Conservation (phyloP, 78 protist species). For the Guillardia theta region DNA sequence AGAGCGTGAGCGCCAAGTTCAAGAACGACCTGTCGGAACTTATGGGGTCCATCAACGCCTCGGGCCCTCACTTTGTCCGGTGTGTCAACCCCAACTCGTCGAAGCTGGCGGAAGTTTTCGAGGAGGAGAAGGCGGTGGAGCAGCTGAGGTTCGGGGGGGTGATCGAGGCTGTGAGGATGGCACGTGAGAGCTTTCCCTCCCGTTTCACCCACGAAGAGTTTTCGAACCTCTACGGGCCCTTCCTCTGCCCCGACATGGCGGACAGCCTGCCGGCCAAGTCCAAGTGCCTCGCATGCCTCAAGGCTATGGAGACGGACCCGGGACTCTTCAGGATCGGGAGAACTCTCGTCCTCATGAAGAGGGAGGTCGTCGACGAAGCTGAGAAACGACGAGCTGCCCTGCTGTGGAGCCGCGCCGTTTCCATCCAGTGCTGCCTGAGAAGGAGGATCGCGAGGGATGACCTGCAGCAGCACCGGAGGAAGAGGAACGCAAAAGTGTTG, state of each 20-base stretch:
- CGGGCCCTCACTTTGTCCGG: conserved; percentile 87
- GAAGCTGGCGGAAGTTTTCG: conserved; percentile 2
- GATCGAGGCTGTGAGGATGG: conserved; percentile 42
- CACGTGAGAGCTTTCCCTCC: conserved; percentile 5
- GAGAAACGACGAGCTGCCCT: background rate
- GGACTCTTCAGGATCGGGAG: background rate
- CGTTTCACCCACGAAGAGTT: conserved; percentile 3
- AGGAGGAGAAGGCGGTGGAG: conserved; percentile 5
- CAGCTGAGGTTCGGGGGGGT: conserved; percentile 48
- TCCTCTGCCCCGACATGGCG: background rate
- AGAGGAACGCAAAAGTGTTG: background rate
- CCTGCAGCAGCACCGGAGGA: background rate
- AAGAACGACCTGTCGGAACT: conserved; percentile 49
- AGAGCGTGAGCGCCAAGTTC: background rate
- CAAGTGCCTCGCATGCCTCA: background rate
- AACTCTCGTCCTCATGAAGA: background rate
- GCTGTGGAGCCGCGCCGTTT: background rate
- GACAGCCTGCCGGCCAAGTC: background rate
- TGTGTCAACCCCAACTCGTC: conserved; percentile 72
- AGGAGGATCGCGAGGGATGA: too few species aligned
- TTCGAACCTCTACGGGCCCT: background rate
- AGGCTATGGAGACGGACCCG: background rate
- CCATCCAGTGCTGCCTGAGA: too few species aligned
- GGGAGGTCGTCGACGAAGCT: background rate
- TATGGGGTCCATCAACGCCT: conserved; percentile 64